Evolutionary conservation across 306 rosid species (phyloP), one percentile per base, ranked within the genome.

Genomic region (Potentilla sterilis): DNA sequence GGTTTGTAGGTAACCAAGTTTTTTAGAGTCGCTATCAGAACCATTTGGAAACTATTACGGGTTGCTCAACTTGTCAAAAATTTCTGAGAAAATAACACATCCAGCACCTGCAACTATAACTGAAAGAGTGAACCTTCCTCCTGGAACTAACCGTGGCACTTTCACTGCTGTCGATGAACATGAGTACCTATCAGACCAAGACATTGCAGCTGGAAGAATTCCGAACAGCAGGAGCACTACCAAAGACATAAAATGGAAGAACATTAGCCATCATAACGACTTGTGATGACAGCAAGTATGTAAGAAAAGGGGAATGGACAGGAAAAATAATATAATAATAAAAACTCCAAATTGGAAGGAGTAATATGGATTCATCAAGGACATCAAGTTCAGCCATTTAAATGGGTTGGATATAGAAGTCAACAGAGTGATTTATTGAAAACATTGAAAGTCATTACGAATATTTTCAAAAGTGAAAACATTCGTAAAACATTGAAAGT

Each of bases 101-200:
- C 91, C 92, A 51, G 97, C 87, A 55, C 87, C 83, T 77, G 92
- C 97, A 34, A 86, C 87, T 47, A 90, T 77, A 6, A 90, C 81
- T 6, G 87, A 84, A 55, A 88, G 92, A 38, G 97, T 88, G 40
- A 90, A 47, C 83, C 80, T 90, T 73, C 97, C 96, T 82, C 97
- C 96, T 5, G 92, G 96, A 84, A 92, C 97, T 14, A 92, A 70
- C 76, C 75, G 82, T 1, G 92, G 93, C 38, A 88, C 75, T 71
- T 85, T 84, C 81, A 73, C 35, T 14, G 86, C 67, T 15, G 78
- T 67, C 18, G 90, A 75, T 57, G 87, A 69, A 72, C 47, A 74
- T 32, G 86, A 81, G 90, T 89, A 85, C 82, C 96, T 81, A 73
- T 87, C 95, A 10, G 90, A 89, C 91, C 97, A 89, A 6, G 95